Conservation (phyloP, 2,329 filamentous ascomycete genomes). For the Paramyrothecium roridum region DNA sequence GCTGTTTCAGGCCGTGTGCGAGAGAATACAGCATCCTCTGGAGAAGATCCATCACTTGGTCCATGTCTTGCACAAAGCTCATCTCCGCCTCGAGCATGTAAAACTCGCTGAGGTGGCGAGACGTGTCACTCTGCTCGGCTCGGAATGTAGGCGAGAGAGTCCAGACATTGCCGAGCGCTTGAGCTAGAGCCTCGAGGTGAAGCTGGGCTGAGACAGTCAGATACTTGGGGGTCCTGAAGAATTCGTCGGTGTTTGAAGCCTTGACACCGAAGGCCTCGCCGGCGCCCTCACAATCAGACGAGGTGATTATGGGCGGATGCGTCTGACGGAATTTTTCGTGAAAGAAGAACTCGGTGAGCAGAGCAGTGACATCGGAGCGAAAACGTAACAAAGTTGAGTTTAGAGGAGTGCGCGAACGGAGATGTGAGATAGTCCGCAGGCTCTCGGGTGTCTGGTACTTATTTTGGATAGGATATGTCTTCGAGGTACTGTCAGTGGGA, state of each 20-base stretch:
- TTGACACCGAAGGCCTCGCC: constrained; percentile 84
- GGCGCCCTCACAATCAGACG: constrained; percentile 94
- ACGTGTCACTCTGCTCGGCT: constrained; percentile 89
- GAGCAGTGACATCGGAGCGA: constrained; percentile 74
- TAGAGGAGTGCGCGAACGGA: constrained; percentile 76
- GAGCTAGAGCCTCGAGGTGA: constrained; percentile 87
- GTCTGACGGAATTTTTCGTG: constrained; percentile 72
- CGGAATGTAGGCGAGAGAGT: constrained; percentile 90
- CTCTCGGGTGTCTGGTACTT: constrained; percentile 92
- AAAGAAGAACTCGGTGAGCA: constrained; percentile 73
- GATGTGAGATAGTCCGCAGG: constrained; percentile 81
- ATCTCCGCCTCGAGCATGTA: constrained; percentile 97
- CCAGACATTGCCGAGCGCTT: constrained; percentile 89
- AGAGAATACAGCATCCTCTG: constrained; percentile 70
- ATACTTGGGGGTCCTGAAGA: constrained; percentile 88
- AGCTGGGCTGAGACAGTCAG: constrained; percentile 93
- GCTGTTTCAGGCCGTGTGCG: constrained; percentile 32
- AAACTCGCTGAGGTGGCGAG: constrained; percentile 92
- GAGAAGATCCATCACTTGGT: constrained; percentile 72
- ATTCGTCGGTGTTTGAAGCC: constrained; percentile 43
- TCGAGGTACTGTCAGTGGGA: constrained; percentile 8
- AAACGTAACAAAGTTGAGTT: constrained; percentile 79
- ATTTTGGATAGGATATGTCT: constrained; percentile 93
- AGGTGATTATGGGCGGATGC: constrained; percentile 91
- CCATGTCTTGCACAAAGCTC: constrained; percentile 70